Evolutionary conservation across 2,329 filamentous ascomycete genomes (phyloP), one percentile per base, ranked within the genome.

Genomic region (Penicillium concentricum): DNA sequence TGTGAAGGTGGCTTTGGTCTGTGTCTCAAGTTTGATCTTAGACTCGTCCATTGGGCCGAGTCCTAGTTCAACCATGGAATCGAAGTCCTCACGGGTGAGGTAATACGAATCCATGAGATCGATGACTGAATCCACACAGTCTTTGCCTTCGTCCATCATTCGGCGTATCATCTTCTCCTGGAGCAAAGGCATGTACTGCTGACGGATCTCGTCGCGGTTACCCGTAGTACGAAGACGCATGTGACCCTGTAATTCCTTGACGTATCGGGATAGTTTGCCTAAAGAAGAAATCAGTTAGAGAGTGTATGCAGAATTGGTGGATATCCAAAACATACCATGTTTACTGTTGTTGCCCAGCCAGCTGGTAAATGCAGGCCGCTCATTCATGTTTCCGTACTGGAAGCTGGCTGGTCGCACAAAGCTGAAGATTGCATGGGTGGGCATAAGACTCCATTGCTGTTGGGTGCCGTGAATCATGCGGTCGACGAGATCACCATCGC

Each of bases 381-480:
- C 84, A 61, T 85, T 81, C 65, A 95, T 84, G 66, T 88, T 88
- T 39, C 94, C 94, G 49, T 91, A 85, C 12, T 94, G 82, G 69
- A 89, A 96, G 73, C 91, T 96, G 8, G 94, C 88, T 5, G 94
- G 94, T 26, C 90, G 83, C 24, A 99, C 93, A 53, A 96, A 95
- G 70, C 92, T 96, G 78, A 97, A 97, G 38, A 97, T 83, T 26
- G 92, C 94, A 74, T 99, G 94, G 1, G 91, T 89, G 15, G 94
- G 94, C 94, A 99, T 99, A 60, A 99, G 78, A 70, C 90, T 94
- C 94, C 94, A 99, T 61, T 99, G 94, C 72, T 99, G 94, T 71
- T 99, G 94, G 43, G 91, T 91, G 26, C 94, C 94, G 73, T 99
- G 94, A 58, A 99, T 99, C 93, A 99, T 97, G 51, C 91, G 85